Conservation (phyloP, 2,329 filamentous ascomycete genomes). For the Graphilbum fragrans region DNA sequence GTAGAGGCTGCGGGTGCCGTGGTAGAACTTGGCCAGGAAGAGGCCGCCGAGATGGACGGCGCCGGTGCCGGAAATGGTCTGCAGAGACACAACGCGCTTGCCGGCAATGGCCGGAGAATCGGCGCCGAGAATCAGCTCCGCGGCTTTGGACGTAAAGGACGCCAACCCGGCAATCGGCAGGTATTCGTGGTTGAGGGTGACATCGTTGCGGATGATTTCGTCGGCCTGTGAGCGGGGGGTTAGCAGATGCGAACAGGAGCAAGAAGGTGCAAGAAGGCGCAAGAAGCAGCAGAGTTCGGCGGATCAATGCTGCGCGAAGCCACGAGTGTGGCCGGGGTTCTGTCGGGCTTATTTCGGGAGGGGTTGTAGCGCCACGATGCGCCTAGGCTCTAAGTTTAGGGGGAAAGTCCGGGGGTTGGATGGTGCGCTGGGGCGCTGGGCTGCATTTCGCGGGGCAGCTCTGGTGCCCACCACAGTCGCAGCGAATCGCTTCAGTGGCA, state of each 20-base stretch:
- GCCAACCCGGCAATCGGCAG: conserved; percentile 85
- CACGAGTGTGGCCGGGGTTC: conserved; percentile 1
- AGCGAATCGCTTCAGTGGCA: conserved; percentile 9
- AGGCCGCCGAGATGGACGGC: conserved; percentile 87
- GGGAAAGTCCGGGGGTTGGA: conserved; percentile 4
- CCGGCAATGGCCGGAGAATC: conserved; percentile 74
- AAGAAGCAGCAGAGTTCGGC: no score
- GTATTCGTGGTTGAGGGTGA: conserved; percentile 94
- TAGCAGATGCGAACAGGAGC: not conserved
- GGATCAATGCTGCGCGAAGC: not conserved
- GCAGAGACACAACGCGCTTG: conserved; percentile 68
- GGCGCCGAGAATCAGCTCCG: conserved; percentile 74
- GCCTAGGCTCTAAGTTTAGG: no score
- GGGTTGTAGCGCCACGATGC: not conserved
- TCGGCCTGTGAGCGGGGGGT: conserved; percentile 56
- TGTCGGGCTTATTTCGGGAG: conserved; percentile 8
- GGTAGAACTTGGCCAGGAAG: conserved; percentile 89
- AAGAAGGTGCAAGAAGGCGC: conserved; percentile 2
- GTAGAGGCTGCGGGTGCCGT: conserved; percentile 64
- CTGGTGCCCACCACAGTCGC: not conserved
- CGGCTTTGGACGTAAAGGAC: conserved; percentile 77
- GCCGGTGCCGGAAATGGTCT: conserved; percentile 95
- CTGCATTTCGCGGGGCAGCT: not conserved
- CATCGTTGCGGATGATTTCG: conserved; percentile 76
- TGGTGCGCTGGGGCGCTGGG: not conserved